phyloP scores from a whole-genome alignment of 768 basidiomycete species.

The Lentinula aciculospora region DNA sequence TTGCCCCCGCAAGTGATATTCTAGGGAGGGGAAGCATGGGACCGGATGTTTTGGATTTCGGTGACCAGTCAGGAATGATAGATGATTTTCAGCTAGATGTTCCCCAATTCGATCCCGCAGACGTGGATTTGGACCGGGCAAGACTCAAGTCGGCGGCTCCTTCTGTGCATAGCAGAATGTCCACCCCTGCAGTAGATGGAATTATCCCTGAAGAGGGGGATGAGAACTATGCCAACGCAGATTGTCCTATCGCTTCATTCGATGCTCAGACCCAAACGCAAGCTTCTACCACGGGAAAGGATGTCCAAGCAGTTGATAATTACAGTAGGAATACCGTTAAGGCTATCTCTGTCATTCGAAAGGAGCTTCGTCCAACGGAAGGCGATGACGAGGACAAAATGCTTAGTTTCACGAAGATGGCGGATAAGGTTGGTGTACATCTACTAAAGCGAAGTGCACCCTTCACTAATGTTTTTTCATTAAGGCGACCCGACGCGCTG shows the following conservation, averaged over 20 bases:
- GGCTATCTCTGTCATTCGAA: slow-evolving; percentile 70
- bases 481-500: slow-evolving; percentile 86
- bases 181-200: slow-evolving; percentile 60
- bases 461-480: background rate
- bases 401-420: slow-evolving; percentile 74
- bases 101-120: slow-evolving; percentile 39
- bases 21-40: slow-evolving; percentile 50
- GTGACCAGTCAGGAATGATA: slow-evolving; percentile 44
- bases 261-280: slow-evolving; percentile 57
- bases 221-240: slow-evolving; percentile 61
- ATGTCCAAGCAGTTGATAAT: slow-evolving; percentile 32
- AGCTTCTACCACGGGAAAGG: slow-evolving; percentile 40
- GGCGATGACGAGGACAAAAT: slow-evolving; percentile 50
- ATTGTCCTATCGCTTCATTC: slow-evolving; percentile 79
- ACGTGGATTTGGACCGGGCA: slow-evolving; percentile 32
- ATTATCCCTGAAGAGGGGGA: slow-evolving; percentile 48
- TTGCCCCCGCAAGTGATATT: slow-evolving; percentile 53
- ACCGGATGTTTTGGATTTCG: slow-evolving; percentile 59
- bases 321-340: slow-evolving; percentile 89
- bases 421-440: slow-evolving; percentile 58
- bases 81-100: slow-evolving; percentile 76
- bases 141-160: slow-evolving; percentile 45
- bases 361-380: slow-evolving; percentile 55
- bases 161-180: slow-evolving; percentile 56
- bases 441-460: background rate